Evolutionary conservation across 306 rosid species (phyloP), one percentile per base, ranked within the genome.

Genomic region (Citrullus mucosospermus): DNA sequence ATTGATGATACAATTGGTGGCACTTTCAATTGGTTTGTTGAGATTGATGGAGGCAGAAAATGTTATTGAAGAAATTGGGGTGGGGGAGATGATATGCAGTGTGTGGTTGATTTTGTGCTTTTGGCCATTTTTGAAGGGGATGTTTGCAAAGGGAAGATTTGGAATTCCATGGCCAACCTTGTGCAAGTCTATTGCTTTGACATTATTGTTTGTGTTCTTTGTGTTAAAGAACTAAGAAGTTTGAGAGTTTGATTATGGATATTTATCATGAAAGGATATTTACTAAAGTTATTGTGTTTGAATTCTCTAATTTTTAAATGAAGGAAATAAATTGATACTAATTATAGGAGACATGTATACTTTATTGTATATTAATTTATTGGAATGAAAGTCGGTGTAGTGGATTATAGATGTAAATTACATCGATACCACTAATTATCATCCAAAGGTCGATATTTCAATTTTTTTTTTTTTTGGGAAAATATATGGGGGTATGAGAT

Each of bases 91-190:
- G 36, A 25, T 85, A 0, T 83, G 90, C 2, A 78, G 90, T 66
- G 73, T 32, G 30, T 87, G 82, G 81, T 78, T 90, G 73, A 78
- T 90, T 28, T 22, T 83, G 5, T 90, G 91, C 58, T 82, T 76
- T 1, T 86, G 82, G 88, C 90, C 96, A 44, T 85, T 89, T 82
- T 13, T 91, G 0, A 91, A 80, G 30, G 97, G 96, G 9, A 16
- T 93, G 53, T 85, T 88, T 79, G 80, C 60, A 10, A 88, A 56
- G 7, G 91, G 91, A 17, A 88, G 83, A 53, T 84, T 80, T 84
- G 91, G 97, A 4, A 83, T 93, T 81, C 97, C 96, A 0, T 12
- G 67, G 3, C 25, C 88, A 1, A 88, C 89, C 20, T 15, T 89
- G 18, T 78, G 3, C 13, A 91, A 82, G 83, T 86, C 91, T 12